phyloP scores from a whole-genome alignment of 257 asterid species.

The Cordia subcordata region DNA sequence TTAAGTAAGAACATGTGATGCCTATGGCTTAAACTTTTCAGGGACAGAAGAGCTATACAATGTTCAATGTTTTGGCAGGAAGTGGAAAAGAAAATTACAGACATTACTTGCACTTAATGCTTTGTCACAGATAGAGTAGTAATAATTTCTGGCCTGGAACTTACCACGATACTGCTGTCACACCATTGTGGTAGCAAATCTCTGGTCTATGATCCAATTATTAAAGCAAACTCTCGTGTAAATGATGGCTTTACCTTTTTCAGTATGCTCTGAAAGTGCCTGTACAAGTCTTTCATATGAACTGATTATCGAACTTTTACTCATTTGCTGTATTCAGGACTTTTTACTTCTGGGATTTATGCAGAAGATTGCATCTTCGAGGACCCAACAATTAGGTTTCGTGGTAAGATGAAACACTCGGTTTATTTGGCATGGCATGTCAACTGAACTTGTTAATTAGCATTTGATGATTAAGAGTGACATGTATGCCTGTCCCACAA shows the following conservation, averaged over 20 bases:
- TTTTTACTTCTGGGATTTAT: conserved; percentile 61
- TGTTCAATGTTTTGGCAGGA: too few relatives aligned
- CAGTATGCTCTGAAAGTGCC: not conserved
- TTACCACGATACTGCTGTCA: too few relatives aligned
- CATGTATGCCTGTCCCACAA: too few relatives aligned
- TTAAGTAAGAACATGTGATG: too few relatives aligned
- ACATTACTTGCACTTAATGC: too few relatives aligned
- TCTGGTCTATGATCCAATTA: not conserved
- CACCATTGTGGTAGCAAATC: too few relatives aligned
- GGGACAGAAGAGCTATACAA: too few relatives aligned
- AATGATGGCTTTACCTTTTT: conserved; percentile 5
- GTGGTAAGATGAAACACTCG: conserved; percentile 34
- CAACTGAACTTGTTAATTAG: conserved; percentile 4
- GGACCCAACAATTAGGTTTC: conserved; percentile 84
- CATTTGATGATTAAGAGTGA: too few relatives aligned
- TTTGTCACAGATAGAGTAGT: too few relatives aligned
- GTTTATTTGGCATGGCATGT: conserved; percentile 4
- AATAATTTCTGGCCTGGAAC: too few relatives aligned
- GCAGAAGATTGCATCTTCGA: conserved; percentile 77
- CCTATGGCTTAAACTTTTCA: too few relatives aligned
- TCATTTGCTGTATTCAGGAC: conserved; percentile 32
- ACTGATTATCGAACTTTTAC: conserved; percentile 15
- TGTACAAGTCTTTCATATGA: not conserved
- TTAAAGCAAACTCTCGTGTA: not conserved
- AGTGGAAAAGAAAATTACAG: too few relatives aligned